A percentile compares a stretch with the other conserved stretches of the same genome.
Conservation (phyloP, 176 grass and related monocot species). For the Chloris gayana region DNA sequence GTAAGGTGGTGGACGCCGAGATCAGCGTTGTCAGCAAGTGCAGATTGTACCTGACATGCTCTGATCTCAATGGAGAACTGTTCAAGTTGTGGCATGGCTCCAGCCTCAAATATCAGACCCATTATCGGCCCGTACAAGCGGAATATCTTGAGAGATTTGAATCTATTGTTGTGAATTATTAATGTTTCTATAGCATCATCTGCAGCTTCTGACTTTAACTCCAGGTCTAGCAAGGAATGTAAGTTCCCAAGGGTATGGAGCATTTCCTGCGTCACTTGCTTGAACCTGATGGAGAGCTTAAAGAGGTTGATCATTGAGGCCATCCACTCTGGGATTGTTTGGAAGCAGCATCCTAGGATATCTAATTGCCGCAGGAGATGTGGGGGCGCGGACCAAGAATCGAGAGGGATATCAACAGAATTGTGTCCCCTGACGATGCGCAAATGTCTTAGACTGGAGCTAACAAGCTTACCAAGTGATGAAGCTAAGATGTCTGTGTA, state of each 20-base stretch:
- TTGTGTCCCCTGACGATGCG: not conserved
- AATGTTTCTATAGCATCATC: constrained; percentile 25
- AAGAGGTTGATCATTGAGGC: constrained; percentile 2
- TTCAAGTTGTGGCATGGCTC: constrained; percentile 1
- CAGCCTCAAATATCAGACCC: constrained; percentile 22
- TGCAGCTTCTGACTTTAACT: not conserved
- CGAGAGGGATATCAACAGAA: constrained; percentile 5
- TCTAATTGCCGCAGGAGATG: not conserved
- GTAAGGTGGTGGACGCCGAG: constrained; percentile 27
- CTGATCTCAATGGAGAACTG: not conserved
- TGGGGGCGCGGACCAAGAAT: not conserved
- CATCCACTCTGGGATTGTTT: constrained; percentile 22
- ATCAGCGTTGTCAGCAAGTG: not conserved
- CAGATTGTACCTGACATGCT: not conserved
- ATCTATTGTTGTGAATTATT: not conserved
- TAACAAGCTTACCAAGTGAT: constrained; percentile 10
- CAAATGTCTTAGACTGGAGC: constrained; percentile 12
- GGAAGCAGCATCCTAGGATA: not conserved
- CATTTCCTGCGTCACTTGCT: constrained; percentile 17
- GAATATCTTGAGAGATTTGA: constrained; percentile 22
- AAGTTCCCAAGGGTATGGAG: not conserved
- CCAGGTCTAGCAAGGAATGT: not conserved
- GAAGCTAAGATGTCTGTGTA: constrained; percentile 14
- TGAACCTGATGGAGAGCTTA: not conserved
- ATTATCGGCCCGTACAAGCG: not conserved